Base-by-base conservation (phyloP, 306 rosid genomes). In the Albizia julibrissin region DNA sequence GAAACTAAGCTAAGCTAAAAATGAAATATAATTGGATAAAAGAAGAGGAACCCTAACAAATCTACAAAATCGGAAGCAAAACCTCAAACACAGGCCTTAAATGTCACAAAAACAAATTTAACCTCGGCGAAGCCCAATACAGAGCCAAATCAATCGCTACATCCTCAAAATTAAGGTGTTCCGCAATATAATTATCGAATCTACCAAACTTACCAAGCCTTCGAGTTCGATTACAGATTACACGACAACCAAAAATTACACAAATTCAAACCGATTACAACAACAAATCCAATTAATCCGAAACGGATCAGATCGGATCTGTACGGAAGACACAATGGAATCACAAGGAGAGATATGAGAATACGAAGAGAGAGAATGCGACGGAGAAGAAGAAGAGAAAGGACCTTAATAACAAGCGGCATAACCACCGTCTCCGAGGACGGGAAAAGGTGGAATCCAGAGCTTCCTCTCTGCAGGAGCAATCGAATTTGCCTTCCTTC, bases 401-500 rank as follows among this genome's bases (percentile, higher is more conserved):
- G 26, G 59, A 91, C 93, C 92, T 84, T 83, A 85, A 85, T 79
- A 81, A 86, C 78, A 90, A 89, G 84, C 86, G 87, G 93, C 87
- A 84, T 82, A 87, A 86, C 87, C 87, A 87, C 92, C 96, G 92
- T 87, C 93, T 83, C 89, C 80, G 69, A 72, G 91, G 93, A 90
- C 91, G 90, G 92, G 88, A 84, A 52, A 79, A 69, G 83, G 80
- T 69, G 78, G 88, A 90, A 88, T 90, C 93, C 96, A 91, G 96
- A 91, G 88, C 88, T 84, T 68, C 88, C 76, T 67, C 26, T 21
- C 65, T 34, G 12, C 16, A 50, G 24, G 79, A 75, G 74, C 77
- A 68, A 71, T 61, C 79, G 19, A 43, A 76, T 76, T 29, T 29
- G 34, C 52, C 62, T 52, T 26, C 8, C 18, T 70, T 22, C 31